Base-by-base conservation (phyloP, 129 eudicot species). In the Silybum marianum region DNA sequence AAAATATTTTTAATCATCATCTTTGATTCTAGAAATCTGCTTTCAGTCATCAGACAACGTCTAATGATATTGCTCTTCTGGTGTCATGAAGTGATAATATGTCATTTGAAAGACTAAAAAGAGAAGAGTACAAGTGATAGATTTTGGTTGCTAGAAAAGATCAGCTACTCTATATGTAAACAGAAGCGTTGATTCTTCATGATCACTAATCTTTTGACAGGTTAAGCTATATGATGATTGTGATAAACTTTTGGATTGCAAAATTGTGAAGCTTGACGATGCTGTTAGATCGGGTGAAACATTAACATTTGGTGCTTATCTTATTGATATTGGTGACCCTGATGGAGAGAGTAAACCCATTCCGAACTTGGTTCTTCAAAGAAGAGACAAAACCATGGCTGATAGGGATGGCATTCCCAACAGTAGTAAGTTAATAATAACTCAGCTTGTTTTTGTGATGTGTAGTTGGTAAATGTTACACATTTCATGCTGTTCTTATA, bases 321-420 rank as follows among this genome's bases (percentile, higher is more conserved):
- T 93, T 77, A 91, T 92, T 74, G 97, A 91, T 66, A 75, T 96
- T 80, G 97, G 92, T 72, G 96, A 94, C 66, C 92, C 69, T 69
- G 76, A 84, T 23, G 89, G 89, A 73, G 91, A 78, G 69, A 73
- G 75, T 21, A 78, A 78, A 66, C 77, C 88, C 34, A 32, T 22
- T 40, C 75, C 80, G 54, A 76, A 46, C 73, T 67, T 69, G 24
- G 83, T 79, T 72, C 71, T 60, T 70, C 85, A 83, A 81, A 84
- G 19, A 68, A 68, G 40, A 73, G 89, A 85, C 36, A 75, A 51
- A 69, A 88, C 48, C 32, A 63, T 73, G 72, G 1, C 68, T 32
- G 88, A 77, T 62, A 81, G 62, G 71, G 30, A 83, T 68, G 51
- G 44, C 32, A 48, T 74, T 72, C 69, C 86, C 78, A 71, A 80